A percentile compares a stretch with the other conserved stretches of the same genome.
phyloP scores from a whole-genome alignment of 2,329 filamentous ascomycete species.

The Aphanoascus verrucosus region DNA sequence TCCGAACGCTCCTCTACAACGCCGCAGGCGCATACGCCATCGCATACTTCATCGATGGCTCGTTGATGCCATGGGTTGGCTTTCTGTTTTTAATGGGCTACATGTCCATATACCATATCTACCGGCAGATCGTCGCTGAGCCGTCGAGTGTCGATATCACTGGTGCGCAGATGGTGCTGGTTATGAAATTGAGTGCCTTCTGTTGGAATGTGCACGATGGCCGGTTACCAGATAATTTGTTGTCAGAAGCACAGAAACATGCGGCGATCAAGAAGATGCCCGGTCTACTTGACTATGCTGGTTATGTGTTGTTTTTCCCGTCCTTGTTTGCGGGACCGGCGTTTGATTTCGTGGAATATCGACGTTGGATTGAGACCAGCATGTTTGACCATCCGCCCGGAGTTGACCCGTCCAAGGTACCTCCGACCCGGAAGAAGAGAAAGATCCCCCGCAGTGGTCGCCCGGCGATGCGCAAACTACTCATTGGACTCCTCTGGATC shows the following conservation, averaged over 20 bases:
- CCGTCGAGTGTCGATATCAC: slow-evolving; percentile 72
- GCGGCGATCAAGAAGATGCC: slow-evolving; percentile 68
- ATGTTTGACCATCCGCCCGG: slow-evolving; percentile 83
- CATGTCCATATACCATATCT: slow-evolving; percentile 82
- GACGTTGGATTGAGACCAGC: slow-evolving; percentile 79
- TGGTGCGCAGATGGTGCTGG: slow-evolving; percentile 89
- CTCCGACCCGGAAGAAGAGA: slow-evolving; percentile 76
- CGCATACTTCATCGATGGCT: slow-evolving; percentile 69
- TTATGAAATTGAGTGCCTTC: slow-evolving; percentile 95
- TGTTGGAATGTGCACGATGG: slow-evolving; percentile 98
- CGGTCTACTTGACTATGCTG: slow-evolving; percentile 65
- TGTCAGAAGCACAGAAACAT: slow-evolving; percentile 81
- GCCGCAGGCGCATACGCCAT: slow-evolving; percentile 72
- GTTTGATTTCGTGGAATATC: slow-evolving; percentile 91
- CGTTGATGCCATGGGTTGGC: slow-evolving; percentile 94
- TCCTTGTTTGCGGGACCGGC: slow-evolving; percentile 79
- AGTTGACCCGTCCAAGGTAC: slow-evolving; percentile 73
- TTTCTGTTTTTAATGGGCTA: slow-evolving; percentile 94
- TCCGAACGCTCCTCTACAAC: slow-evolving; percentile 68
- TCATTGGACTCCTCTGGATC: slow-evolving; percentile 67
- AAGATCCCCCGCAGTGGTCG: slow-evolving; percentile 85
- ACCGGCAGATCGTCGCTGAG: slow-evolving; percentile 60
- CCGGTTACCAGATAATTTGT: slow-evolving; percentile 60
- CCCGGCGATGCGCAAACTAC: slow-evolving; percentile 68
- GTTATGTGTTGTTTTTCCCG: slow-evolving; percentile 93